Percentiles rank a stretch among this genome's conserved stretches.
phyloP scores from a whole-genome alignment of 2,329 filamentous ascomycete species.

The Diplodia scrobiculata region DNA sequence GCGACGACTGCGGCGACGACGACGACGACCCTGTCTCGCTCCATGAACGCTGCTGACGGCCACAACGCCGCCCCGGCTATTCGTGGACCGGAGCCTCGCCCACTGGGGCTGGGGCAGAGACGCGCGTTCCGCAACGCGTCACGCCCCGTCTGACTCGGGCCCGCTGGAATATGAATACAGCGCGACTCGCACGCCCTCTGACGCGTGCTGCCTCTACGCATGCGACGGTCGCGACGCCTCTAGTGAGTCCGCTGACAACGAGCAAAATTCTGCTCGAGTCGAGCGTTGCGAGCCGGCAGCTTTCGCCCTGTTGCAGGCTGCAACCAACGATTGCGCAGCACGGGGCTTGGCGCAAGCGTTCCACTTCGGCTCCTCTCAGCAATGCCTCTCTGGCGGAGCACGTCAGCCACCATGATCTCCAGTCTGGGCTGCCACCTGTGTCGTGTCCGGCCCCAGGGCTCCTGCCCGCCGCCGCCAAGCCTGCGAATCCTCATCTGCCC shows the following conservation, averaged over 20 bases:
- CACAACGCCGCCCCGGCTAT: constrained; percentile 20
- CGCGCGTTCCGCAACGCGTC: constrained; percentile 11
- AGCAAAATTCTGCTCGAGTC: background rate
- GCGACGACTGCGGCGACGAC: background rate
- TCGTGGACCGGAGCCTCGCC: constrained; percentile 8
- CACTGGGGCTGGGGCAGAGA: background rate
- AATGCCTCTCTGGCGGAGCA: constrained; percentile 14
- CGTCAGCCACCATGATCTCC: constrained; percentile 4
- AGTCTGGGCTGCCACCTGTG: background rate
- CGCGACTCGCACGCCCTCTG: constrained; percentile 21
- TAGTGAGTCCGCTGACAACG: background rate
- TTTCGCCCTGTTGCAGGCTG: background rate
- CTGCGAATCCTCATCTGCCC: constrained; percentile 21
- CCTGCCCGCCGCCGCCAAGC: constrained; percentile 9
- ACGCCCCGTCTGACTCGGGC: constrained; percentile 14
- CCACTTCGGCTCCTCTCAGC: constrained; percentile 15
- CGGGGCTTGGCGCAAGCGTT: constrained; percentile 15
- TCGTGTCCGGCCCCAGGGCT: background rate
- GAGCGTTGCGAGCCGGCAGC: background rate
- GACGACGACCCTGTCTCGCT: constrained; percentile 2
- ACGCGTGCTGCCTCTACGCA: background rate
- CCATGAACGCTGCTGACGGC: constrained; percentile 2
- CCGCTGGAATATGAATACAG: constrained; percentile 15
- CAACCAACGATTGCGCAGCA: constrained; percentile 1
- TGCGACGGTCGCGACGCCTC: background rate